Base-by-base conservation (phyloP, 164 flowering plant genomes). In the Protea cynaroides region DNA sequence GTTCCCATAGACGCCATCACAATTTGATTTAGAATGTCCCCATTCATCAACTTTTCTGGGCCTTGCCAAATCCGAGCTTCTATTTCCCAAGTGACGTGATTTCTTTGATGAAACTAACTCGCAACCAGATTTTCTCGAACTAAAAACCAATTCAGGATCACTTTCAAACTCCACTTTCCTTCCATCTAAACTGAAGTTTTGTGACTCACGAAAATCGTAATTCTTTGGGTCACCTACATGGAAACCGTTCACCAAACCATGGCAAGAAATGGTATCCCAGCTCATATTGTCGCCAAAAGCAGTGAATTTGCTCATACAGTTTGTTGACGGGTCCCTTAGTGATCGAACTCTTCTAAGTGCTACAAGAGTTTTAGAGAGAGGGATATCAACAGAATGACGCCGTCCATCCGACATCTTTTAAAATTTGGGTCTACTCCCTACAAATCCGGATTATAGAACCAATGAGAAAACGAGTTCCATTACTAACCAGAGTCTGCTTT, bases 281-380 rank as follows among this genome's bases (percentile, higher is more conserved):
- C 82, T 76, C 47, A 76, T 69, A 76, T 79, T 77, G 46, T 89
- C 97, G 59, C 75, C 63, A 60, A 79, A 71, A 61, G 80, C 36
- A 63, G 84, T 66, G 66, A 84, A 81, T 62, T 86, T 94, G 78
- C 84, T 83, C 79, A 83, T 74, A 36, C 91, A 86, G 69, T 83
- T 84, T 1, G 97, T 94, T 0, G 88, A 79, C 23, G 98, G 98
- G 65, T 94, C 98, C 71, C 96, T 84, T 65, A 94, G 68, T 2
- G 98, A 94, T 79, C 86, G 80, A 69, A 90, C 97, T 67, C 97
- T 84, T 72, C 95, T 78, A 15, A 94, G 82, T 2, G 97, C 96
- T 25, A 87, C 81, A 24, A 94, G 75, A 47, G 97, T 71, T 73
- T 77, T 90, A 0, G 98, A 81, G 36, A 94, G 80, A 24, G 98